A percentile compares a stretch with the other conserved stretches of the same genome.
Evolutionary conservation across 208 protist species (phyloP).

Genomic region (Trypanosomatidae sp.): DNA sequence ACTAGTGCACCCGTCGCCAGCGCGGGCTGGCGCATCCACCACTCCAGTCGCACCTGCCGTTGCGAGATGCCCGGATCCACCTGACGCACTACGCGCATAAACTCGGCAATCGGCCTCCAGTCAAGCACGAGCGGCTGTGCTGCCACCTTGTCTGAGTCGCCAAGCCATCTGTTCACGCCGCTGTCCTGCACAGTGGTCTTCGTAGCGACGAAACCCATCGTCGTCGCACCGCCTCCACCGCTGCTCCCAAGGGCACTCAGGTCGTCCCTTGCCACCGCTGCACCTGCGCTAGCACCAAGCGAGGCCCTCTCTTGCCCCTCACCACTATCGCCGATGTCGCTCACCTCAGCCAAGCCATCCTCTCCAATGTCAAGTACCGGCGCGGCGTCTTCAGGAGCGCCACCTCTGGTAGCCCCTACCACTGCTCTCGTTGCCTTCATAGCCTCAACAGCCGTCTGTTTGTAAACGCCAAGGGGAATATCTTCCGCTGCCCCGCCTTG

Average conservation of each 20-base stretch:
- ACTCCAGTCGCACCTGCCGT: slow-evolving; percentile 13
- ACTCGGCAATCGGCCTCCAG: slow-evolving; percentile 18
- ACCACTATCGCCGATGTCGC: neutral
- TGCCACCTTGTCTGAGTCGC: neutral
- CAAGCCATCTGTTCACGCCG: neutral
- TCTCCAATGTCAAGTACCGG: neutral
- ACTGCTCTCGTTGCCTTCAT: neutral
- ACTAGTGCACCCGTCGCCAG: neutral
- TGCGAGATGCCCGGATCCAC: slow-evolving; percentile 18
- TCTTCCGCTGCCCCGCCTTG: neutral
- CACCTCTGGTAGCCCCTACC: neutral
- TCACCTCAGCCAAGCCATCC: neutral
- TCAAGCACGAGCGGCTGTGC: slow-evolving; percentile 14
- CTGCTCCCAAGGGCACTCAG: neutral
- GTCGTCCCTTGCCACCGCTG: neutral
- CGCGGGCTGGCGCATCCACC: slow-evolving; percentile 1
- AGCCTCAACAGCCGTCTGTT: slow-evolving; percentile 1
- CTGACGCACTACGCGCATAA: slow-evolving; percentile 6
- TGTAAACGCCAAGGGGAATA: neutral
- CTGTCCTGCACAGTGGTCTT: neutral
- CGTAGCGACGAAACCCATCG: neutral
- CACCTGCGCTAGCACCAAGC: neutral
- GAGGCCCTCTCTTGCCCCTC: neutral
- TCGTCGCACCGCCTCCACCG: neutral
- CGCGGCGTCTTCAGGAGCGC: neutral